Evolutionary conservation across 768 basidiomycete species (phyloP), one percentile per base, ranked within the genome.

Genomic region (Tricholoma matsutake): DNA sequence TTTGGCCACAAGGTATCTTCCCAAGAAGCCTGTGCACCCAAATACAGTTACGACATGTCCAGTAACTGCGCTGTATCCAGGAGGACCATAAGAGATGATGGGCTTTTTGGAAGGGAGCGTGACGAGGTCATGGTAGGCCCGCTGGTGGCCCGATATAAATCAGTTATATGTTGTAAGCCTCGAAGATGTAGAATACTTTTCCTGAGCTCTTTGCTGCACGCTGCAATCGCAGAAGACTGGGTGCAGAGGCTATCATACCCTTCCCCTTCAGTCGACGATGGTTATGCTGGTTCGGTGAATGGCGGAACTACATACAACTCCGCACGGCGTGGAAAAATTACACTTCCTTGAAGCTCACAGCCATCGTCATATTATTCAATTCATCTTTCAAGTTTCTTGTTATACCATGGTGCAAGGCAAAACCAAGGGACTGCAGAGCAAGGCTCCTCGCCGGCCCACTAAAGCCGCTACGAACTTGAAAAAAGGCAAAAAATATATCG

Each of bases 41-140:
- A 99, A 98, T 54, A 98, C 96, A 14, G 97, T 99, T 43, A 90
- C 96, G 37, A 89, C 85, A 76, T 96, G 95, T 2, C 96, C 97
- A 43, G 89, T 88, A 61, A 89, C 88, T 3, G 93, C 89, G 69
- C 91, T 92, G 70, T 94, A 92, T 63, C 89, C 95, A 56, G 88
- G 87, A 56, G 86, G 83, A 18, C 95, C 96, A 65, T 85, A 79
- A 5, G 87, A 83, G 68, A 96, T 79, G 65, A 92, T 78, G 39
- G 92, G 87, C 67, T 87, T 87, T 64, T 72, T 71, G 53, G 78
- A 68, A 60, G 88, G 86, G 41, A 88, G 77, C 13, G 82, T 82
- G 62, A 82, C 77, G 41, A 91, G 72, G 79, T 92, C 91, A 72
- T 91, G 88, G 73, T 89, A 79, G 61, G 84, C 83, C 70, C 90